Base-by-base conservation (phyloP, 2,329 filamentous ascomycete species). In the Microdochium paspali region DNA sequence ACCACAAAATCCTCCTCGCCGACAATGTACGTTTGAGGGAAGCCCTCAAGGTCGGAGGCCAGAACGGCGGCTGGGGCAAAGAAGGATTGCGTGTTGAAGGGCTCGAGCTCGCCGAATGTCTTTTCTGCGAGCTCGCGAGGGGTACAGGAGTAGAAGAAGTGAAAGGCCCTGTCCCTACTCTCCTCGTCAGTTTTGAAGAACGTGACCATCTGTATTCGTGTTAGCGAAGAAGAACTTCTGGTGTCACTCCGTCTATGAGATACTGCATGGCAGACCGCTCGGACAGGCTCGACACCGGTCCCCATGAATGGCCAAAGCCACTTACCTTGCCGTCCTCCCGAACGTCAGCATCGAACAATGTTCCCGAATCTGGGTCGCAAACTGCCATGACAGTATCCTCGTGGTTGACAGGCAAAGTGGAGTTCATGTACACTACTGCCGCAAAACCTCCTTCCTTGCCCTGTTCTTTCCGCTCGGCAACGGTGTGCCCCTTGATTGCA, bases 371-470 rank as follows among this genome's bases (percentile, higher is more conserved):
- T 10, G 43, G 43, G 28, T 42, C 43, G n/a, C 31, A 35, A 9
- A 35, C 31, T n/a, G 39, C 24, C 7, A 31, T 42, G 13, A 44
- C 30, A 13, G 28, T 26, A 39, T 24, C 30, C 13, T 25, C 24
- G 15, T 40, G 42, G 28, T 40, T 24, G 3, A 25, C 24, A 10
- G 28, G 24, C 28, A 48, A 30, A 3, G 23, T 25, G 21, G 25
- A 43, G 24, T 32, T 45, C 13, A 48, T 12, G 26, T 48, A 48
- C 10, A 48, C 43, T n/a, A 48, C 24, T 13, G 15, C 24, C 43
- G 18, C 24, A 25, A 47, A 30, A 2, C 46, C 46, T n/a, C 46
- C 46, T 18, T 40, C 18, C 39, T 47, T 24, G 5, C 28, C 39
- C 3, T 44, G 18, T 12, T 18, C 25, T 18, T 10, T 5, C 10